Base-by-base conservation (phyloP, 2,329 filamentous ascomycete genomes). In the Colletotrichum neosansevieriae region DNA sequence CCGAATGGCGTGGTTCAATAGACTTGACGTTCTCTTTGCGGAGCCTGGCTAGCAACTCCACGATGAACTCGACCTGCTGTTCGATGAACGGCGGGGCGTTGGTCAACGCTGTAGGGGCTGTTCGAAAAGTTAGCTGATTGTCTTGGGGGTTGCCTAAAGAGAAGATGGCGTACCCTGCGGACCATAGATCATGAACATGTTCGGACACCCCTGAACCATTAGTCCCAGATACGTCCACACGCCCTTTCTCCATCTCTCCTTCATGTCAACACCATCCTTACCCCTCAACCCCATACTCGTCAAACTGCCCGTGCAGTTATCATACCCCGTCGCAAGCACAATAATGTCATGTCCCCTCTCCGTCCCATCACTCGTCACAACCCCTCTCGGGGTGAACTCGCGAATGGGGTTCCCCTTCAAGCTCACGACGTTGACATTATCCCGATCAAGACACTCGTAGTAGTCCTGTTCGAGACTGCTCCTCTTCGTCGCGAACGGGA, bases 361-460 rank as follows among this genome's bases (percentile, higher is more conserved):
- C 9, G 72, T 77, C 1, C 80, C 79, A 38, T 82, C 79, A 1
- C 76, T 61, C 1, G 79, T 77, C 15, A 74, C 66, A 56, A 87
- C 79, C 0, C 84, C 84, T 0, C 69, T 77, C 3, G 74, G 73
- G 0, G 76, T 80, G 29, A 85, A 78, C 9, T 75, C 72, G 4
- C 73, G 73, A 63, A 88, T 84, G 0, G 81, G 77, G 3, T 79
- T 81, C 9, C 77, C 72, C 11, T 80, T 82, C 15, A 85, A 70
- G 51, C 83, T 77, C 1, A 87, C 76, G 3, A 86, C 69, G 0
- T 82, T 73, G 2, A 86, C 83, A 36, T 84, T 81, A 0, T 77
- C 74, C 17, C 78, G 78, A 68, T 85, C 81, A 60, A 83, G 79
- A 3, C 80, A 77, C 67, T 88, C 85, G 70, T 83, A 88, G 72